Evolutionary conservation across 2,329 filamentous ascomycete species (phyloP), one percentile per base, ranked within the genome.

Genomic region (Ascochyta pisi): DNA sequence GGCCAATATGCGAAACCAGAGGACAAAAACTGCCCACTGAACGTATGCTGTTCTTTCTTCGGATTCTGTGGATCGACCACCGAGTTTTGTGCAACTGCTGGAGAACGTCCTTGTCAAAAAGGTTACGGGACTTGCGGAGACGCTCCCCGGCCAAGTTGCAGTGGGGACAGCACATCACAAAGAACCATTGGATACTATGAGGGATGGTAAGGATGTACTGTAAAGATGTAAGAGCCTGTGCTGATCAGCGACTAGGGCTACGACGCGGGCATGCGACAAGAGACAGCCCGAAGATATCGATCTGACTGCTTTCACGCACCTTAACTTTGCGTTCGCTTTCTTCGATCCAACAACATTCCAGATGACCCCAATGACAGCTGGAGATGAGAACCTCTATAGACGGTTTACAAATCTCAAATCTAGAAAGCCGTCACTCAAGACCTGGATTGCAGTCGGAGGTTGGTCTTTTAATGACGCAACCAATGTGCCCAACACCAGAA

Each of bases 391-490:
- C 4, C 33, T 45, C 0, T 57, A 50, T 10, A 35, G 4, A 16
- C 12, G 26, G 23, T 34, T 50, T 13, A 43, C 48, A 4, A 12
- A 3, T 3, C 29, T 79, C 2, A 80, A 81, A 54, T n/a, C n/a
- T n/a, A n/a, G n/a, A n/a, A n/a, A n/a, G n/a, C n/a, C n/a, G n/a
- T n/a, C n/a, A n/a, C 60, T 79, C 15, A 43, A 76, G 44, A 65
- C 71, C 1, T 77, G 62, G 53, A 74, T 81, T 35, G 62, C 73
- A 0, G 54, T 81, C 12, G 79, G 79, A 6, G 58, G 79, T 1
- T 79, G 76, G 77, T 64, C 74, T 0, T 73, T 79, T 44, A 78
- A 74, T 45, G 78, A 80, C 40, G 63, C 70, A 12, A 62, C 64
- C 0, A n/a, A n/a, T n/a, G n/a, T n/a, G n/a, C n/a, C n/a, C n/a